phyloP scores from a whole-genome alignment of 2,329 filamentous ascomycete genomes.

The Venturia nashicola region DNA sequence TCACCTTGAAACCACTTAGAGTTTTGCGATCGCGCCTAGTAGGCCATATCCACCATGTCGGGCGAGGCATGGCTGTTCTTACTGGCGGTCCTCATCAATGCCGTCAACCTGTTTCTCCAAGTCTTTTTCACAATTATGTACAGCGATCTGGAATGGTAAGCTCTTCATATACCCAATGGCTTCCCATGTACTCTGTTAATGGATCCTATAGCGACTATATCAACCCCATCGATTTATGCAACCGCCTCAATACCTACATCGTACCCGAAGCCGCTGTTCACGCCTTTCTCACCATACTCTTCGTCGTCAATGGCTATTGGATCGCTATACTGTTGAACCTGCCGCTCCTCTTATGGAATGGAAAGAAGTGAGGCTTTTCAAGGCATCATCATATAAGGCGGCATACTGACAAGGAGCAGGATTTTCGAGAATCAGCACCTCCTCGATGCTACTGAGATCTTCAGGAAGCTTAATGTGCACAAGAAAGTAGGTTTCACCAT shows the following conservation, averaged over 20 bases:
- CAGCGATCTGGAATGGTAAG: constrained; percentile 96
- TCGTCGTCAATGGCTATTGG: constrained; percentile 99
- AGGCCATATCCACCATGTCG: constrained; percentile 54
- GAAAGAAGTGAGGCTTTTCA: constrained; percentile 71
- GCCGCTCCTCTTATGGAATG: constrained; percentile 83
- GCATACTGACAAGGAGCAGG: constrained; percentile 40
- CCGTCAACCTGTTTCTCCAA: constrained; percentile 98
- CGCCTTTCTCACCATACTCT: constrained; percentile 87
- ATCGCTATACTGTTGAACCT: constrained; percentile 82
- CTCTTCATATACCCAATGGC: constrained; percentile 14
- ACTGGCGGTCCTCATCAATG: constrained; percentile 95
- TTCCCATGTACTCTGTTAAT: background rate
- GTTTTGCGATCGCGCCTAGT: background rate
- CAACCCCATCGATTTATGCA: constrained; percentile 99
- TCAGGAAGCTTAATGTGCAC: constrained; percentile 96
- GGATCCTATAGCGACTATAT: constrained; percentile 75
- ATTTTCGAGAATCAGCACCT: constrained; percentile 96
- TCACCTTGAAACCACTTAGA: background rate
- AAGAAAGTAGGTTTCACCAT: constrained; percentile 61
- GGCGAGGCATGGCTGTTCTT: constrained; percentile 98
- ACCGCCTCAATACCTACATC: constrained; percentile 99
- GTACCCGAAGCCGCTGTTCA: constrained; percentile 97
- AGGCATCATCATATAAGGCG: background rate
- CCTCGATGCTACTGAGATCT: constrained; percentile 95
- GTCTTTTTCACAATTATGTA: constrained; percentile 99